phyloP scores from a whole-genome alignment of 352 stramenopile species.

The Lagenidium giganteum region DNA sequence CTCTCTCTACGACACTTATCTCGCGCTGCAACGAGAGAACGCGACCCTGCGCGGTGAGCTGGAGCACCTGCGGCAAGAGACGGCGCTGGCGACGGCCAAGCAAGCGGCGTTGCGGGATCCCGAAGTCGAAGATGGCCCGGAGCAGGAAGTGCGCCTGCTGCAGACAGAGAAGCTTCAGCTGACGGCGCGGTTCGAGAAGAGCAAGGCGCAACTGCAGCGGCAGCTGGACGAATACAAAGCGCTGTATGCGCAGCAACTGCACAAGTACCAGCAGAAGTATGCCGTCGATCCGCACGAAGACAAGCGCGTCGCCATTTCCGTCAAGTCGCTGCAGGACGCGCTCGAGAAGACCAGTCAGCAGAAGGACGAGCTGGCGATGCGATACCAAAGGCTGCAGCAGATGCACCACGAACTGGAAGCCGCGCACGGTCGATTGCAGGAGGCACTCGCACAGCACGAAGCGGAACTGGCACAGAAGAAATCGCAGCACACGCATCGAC shows the following conservation, averaged over 20 bases:
- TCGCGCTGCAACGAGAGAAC: slow-evolving; percentile 53
- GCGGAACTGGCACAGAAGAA: slow-evolving; percentile 9
- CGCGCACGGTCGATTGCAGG: slow-evolving; percentile 17
- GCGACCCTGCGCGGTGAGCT: slow-evolving; percentile 27
- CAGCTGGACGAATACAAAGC: slow-evolving; percentile 21
- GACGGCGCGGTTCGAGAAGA: slow-evolving; percentile 28
- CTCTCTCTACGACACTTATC: slow-evolving; percentile 72
- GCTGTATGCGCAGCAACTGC: slow-evolving; percentile 28
- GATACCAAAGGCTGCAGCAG: slow-evolving; percentile 31
- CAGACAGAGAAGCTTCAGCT: slow-evolving; percentile 39
- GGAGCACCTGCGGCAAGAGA: too few species aligned
- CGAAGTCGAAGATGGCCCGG: slow-evolving; percentile 11
- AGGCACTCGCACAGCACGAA: slow-evolving; percentile 18
- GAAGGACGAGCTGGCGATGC: slow-evolving; percentile 57
- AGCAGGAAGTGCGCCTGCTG: slow-evolving; percentile 46
- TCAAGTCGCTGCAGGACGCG: slow-evolving; percentile 47
- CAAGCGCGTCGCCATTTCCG: slow-evolving; percentile 41
- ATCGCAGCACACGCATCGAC: slow-evolving; percentile 15
- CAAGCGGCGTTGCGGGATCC: slow-evolving; percentile 10
- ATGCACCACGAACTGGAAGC: slow-evolving; percentile 27
- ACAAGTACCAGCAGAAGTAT: slow-evolving; percentile 48
- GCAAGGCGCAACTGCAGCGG: slow-evolving; percentile 28
- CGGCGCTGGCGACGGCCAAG: too few species aligned
- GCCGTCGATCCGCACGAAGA: slow-evolving; percentile 47
- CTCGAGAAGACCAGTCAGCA: slow-evolving; percentile 52